Base-by-base conservation (phyloP, 2,329 filamentous ascomycete genomes). In the Claviceps digitariae region DNA sequence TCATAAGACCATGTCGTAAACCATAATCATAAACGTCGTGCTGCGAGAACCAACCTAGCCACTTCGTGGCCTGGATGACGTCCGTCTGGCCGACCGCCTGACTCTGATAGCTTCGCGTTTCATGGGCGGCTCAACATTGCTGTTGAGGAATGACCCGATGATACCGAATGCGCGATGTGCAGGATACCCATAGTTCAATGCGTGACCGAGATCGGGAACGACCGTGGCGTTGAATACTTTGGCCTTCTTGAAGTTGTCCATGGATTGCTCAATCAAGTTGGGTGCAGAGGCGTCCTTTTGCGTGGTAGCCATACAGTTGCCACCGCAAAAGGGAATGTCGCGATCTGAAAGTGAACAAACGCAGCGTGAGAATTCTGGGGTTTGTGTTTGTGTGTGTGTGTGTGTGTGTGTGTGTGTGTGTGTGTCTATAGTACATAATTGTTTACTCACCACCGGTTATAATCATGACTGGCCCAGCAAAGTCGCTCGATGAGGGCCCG, bases 251-350 rank as follows among this genome's bases (percentile, higher is more conserved):
- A 80, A 78, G 31, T 65, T 65, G 45, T 57, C 50, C 50, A 59
- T 62, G 0, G 73, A 74, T 23, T 63, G 62, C 12, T 69, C 73
- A 1, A 76, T 73, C 45, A 80, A 57, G 29, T 67, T 59, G 5
- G 61, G 71, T 29, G 68, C 72, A 1, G 64, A 58, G 52, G 66
- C 58, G 7, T 65, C 59, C 1, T 70, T 63, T 43, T 64, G 58
- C 15, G 66, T 68, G 0, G 73, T 77, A 21, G 65, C 68, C 3
- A 69, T 61, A 66, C 81, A 84, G 63, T 84, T 75, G 27, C 79
- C 78, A 3, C 81, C 82, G 55, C 82, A 85, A 64, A 80, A 84
- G 6, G 77, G 74, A 12, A 76, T 54, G 49, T 82, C 75, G 13
- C 64, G 63, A 21, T 72, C 72, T 74, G 12, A n/a, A 25, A 17